Conservation (phyloP, 495 filamentous ascomycete genomes). For the Penicillium pancosmium region DNA sequence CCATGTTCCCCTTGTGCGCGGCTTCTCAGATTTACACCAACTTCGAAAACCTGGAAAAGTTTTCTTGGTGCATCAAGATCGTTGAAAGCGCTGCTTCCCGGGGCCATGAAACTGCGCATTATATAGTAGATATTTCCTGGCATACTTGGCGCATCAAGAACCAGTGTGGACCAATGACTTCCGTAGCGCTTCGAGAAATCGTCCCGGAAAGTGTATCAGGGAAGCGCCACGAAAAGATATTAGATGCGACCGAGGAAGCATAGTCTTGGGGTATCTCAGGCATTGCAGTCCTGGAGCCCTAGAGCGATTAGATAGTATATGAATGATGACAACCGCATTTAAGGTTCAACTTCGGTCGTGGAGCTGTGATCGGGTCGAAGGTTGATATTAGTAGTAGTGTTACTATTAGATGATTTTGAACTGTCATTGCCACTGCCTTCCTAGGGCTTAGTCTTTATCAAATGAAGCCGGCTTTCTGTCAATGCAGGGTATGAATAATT, state of each 20-base stretch:
- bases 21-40: constrained; percentile 10
- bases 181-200: background rate
- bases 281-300: too few species aligned
- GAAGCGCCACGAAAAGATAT: background rate
- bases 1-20: constrained; percentile 9
- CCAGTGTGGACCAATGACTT: background rate
- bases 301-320: too few species aligned
- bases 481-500: background rate
- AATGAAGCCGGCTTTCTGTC: background rate
- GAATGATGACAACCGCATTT: too few species aligned
- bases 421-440: too few species aligned
- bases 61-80: constrained; percentile 5
- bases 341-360: too few species aligned
- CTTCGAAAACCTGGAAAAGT: constrained; percentile 5
- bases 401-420: too few species aligned
- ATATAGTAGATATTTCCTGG: background rate
- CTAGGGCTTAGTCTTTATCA: too few species aligned
- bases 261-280: background rate
- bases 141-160: background rate
- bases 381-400: too few species aligned
- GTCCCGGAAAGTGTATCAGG: background rate
- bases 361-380: too few species aligned
- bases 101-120: background rate
- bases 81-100: background rate
- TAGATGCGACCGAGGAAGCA: background rate